Evolutionary conservation across 2,329 filamentous ascomycete genomes (phyloP).

Genomic region (Geoglossum cookeanum): DNA sequence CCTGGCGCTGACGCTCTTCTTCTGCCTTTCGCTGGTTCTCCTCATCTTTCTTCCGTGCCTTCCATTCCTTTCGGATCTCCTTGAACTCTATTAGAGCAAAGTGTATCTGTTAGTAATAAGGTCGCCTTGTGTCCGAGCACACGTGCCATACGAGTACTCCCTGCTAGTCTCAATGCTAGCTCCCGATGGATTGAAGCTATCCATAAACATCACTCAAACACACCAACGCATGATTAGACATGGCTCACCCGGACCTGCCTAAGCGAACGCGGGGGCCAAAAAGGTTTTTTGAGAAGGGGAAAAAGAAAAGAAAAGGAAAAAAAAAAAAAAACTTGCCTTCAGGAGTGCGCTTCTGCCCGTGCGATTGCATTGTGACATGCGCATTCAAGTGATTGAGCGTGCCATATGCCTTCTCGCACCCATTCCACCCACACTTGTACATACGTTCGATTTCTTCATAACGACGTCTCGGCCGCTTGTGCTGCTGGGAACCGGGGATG

Average conservation of each 20-base stretch:
- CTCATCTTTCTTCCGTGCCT: constrained; percentile 97
- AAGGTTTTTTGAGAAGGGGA: background rate
- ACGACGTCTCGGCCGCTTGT: constrained; percentile 79
- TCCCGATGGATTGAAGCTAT: constrained; percentile 8
- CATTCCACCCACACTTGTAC: constrained; percentile 99
- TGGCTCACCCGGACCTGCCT: constrained; percentile 7
- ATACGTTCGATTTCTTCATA: constrained; percentile 99
- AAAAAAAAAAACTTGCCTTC: constrained; percentile 52
- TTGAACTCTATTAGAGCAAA: constrained; percentile 66
- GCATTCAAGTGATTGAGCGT: constrained; percentile 95
- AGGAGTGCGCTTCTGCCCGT: constrained; percentile 82
- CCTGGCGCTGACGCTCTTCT: constrained; percentile 62
- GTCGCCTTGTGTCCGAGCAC: background rate
- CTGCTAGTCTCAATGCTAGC: constrained; percentile 11
- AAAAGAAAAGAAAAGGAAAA: no score
- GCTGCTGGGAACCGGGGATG: constrained; percentile 89
- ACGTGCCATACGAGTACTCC: background rate
- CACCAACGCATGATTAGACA: background rate
- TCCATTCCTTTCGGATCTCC: constrained; percentile 98
- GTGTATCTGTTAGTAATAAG: constrained; percentile 11
- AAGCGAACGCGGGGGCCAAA: constrained; percentile 12
- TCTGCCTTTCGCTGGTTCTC: constrained; percentile 76
- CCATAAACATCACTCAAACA: background rate
- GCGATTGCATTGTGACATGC: constrained; percentile 93
- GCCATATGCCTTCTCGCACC: constrained; percentile 95